Base-by-base conservation (phyloP, 306 rosid genomes). In the Betula pendula region DNA sequence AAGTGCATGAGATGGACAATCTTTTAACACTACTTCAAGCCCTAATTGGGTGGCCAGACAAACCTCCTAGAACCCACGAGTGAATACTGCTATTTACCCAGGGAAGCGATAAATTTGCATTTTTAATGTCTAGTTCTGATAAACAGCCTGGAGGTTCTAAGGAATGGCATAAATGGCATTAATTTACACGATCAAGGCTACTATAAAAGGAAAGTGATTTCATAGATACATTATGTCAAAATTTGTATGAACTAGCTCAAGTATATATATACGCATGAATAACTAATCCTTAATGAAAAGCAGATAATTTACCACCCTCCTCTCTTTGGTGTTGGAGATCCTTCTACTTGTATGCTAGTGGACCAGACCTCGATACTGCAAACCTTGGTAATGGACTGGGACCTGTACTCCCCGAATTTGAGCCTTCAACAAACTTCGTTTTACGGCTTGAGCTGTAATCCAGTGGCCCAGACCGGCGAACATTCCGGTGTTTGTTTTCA, bases 301-400 rank as follows among this genome's bases (percentile, higher is more conserved):
- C 60, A 79, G 75, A 82, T 75, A 85, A 87, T 71, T 89, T 85
- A 84, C 80, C 78, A 72, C 49, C 76, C 75, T 72, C 13, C 31
- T 69, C 19, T 52, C 73, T 68, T 52, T 14, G 71, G 55, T 55
- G 31, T 62, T 48, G 65, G 40, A 65, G 67, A 63, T 53, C 76
- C 49, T 70, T 71, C 90, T 86, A 92, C 96, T 95, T 95, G 90
- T 92, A 95, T 0, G 91, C 88, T 77, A 95, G 48, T 38, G 98
- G 98, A 77, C 98, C 97, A 62, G 98, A 92, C 81, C 98, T 95
- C 43, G 98, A 95, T 51, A 92, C 97, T 16, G 98, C 97, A 87
- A 95, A 95, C 81, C 97, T 92, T 17, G 97, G 98, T 50, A 95
- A 87, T 50, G 97, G 98, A 73, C 97, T 95, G 33, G 95, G 98